Evolutionary conservation across 495 filamentous ascomycete genomes (phyloP), one percentile per base, ranked within the genome.

Genomic region (Penicillium dipodomyicola): DNA sequence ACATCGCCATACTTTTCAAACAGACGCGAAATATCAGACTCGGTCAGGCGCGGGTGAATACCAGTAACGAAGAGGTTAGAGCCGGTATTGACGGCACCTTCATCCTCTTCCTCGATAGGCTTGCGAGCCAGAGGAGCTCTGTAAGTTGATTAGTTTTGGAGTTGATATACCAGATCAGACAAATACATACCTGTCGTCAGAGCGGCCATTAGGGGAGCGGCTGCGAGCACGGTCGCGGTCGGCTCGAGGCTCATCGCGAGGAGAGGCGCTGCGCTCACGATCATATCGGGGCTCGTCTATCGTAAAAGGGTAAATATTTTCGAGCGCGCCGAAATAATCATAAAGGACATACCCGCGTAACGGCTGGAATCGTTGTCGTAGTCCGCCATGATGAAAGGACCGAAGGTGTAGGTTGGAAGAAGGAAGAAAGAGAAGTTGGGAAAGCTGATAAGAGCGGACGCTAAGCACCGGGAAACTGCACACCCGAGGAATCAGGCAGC

Each of bases 41-140:
- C 94, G 44, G 87, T 87, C 59, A 98, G 84, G 73, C 91, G 90
- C 40, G 94, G 94, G 72, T 97, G 91, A 65, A 98, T 98, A 63
- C 94, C 94, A 65, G 95, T 98, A 55, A 98, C 94, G 71, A 98
- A 98, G 55, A 98, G 89, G 79, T 98, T 98, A 59, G 95, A 96
- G 65, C 94, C 94, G 54, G 91, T 85, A 75, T 97, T 98, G 63
- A 84, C 65, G 49, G 92, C 87, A 64, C 84, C 88, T 64, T 93
- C 88, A 49, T 89, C 88, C 43, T 89, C 85, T 47, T 84, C 80
- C 60, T 80, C 72, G 11, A 76, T 70, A 52, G 65, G 55, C 59
- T 79, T 77, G 44, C 59, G 62, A 20, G 52, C 20, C 20, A 39
- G 4, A 46, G 52, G 52, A 39, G 52, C 52, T 35, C 52, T 54